Conservation (phyloP, 73 alveolate genomes). For the Blepharisma stoltei region DNA sequence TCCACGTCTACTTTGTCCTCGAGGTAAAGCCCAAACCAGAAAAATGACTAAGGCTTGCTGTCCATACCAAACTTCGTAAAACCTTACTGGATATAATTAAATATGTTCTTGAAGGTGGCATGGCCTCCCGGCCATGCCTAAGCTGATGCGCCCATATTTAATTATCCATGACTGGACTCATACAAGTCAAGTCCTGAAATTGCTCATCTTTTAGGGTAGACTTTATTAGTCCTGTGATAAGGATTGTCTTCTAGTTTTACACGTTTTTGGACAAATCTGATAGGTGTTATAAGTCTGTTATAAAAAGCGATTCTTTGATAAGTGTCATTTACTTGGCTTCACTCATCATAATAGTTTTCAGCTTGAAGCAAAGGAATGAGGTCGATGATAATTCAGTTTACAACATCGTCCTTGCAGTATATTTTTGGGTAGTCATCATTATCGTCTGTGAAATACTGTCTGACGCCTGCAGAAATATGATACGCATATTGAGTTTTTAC, state of each 20-base stretch:
- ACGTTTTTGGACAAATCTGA: slow-evolving; percentile 20
- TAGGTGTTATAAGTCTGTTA: slow-evolving; percentile 28
- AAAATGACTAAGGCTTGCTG: no score
- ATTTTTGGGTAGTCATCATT: not conserved
- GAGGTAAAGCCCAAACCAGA: no score
- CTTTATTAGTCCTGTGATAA: not conserved
- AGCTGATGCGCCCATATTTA: no score
- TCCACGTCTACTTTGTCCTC: no score
- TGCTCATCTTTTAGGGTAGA: no score
- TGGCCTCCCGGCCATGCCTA: no score
- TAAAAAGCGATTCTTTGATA: not conserved
- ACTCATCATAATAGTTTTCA: not conserved
- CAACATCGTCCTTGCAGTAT: not conserved
- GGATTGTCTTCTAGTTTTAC: not conserved
- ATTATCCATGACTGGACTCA: no score
- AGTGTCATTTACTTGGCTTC: not conserved
- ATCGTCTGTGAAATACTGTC: not conserved
- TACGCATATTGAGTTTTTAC: not conserved
- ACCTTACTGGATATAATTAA: no score
- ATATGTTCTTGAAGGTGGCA: no score
- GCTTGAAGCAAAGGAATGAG: not conserved
- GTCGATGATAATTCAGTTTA: not conserved
- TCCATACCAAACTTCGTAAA: no score
- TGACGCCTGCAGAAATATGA: slow-evolving; percentile 18
- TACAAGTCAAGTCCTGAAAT: no score